A percentile compares a stretch with the other conserved stretches of the same genome.
Conservation (phyloP, 257 asterid species). For the Gentiana macrophylla region DNA sequence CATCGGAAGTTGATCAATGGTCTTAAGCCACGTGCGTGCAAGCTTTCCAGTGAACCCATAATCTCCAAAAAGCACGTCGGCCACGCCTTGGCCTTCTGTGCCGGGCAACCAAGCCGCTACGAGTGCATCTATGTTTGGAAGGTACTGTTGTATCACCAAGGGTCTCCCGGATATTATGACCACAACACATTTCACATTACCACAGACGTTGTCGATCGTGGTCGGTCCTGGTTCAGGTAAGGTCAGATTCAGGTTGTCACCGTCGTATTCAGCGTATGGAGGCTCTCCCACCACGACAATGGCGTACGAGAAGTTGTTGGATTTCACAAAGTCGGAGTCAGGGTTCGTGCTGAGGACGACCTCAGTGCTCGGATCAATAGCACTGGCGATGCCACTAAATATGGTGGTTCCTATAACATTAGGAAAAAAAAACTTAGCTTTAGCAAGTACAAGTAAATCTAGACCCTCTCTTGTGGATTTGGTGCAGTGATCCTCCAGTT, state of each 20-base stretch:
- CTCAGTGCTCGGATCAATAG: constrained; percentile 50
- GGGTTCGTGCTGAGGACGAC: constrained; percentile 56
- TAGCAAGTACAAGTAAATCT: constrained; percentile 35
- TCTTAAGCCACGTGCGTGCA: constrained; percentile 67
- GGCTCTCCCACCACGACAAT: constrained; percentile 70
- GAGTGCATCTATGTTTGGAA: constrained; percentile 51
- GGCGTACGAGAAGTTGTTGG: constrained; percentile 54
- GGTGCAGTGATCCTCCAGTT: not conserved
- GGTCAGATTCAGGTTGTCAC: constrained; percentile 62
- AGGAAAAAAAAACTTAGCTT: constrained; percentile 19
- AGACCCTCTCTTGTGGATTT: constrained; percentile 13
- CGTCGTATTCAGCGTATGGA: constrained; percentile 68
- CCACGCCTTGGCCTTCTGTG: constrained; percentile 78
- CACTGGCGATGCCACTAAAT: constrained; percentile 48
- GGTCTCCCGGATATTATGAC: constrained; percentile 68
- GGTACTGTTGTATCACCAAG: constrained; percentile 51
- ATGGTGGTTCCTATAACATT: constrained; percentile 54
- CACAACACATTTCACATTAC: constrained; percentile 49
- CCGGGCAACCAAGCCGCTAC: constrained; percentile 94
- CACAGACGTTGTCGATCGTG: constrained; percentile 53
- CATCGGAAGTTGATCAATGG: constrained; percentile 70
- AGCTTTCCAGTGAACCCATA: constrained; percentile 56
- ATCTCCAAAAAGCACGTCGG: constrained; percentile 78
- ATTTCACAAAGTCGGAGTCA: constrained; percentile 32
- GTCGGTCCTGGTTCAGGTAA: constrained; percentile 63